A percentile compares a stretch with the other conserved stretches of the same genome.
These are phyloP conservation scores for Lycium barbarum DNA, from an alignment of 257 asterid species.

Conservation along the genomic window DNA sequence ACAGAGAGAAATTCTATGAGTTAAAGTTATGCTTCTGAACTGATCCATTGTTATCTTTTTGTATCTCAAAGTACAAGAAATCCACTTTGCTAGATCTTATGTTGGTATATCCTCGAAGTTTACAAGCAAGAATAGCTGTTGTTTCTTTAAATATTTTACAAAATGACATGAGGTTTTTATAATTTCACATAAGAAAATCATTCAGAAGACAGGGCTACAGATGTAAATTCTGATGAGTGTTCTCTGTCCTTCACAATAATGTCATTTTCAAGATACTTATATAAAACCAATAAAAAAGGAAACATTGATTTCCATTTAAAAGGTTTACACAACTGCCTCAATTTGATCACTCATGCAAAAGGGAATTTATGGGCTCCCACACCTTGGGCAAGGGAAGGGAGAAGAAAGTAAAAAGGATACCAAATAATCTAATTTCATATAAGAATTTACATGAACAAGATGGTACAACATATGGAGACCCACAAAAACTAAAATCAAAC, in stretches of 20 bases:
- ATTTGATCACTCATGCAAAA: neutral
- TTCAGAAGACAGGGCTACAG: neutral
- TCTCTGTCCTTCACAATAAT: neutral
- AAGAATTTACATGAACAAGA: no score
- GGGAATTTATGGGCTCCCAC: neutral
- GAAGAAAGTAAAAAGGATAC: neutral
- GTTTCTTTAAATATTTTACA: neutral
- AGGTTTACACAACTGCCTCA: neutral
- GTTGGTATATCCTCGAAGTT: neutral
- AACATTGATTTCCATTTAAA: neutral
- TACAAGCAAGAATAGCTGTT: neutral
- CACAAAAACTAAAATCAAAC: neutral
- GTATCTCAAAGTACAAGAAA: neutral
- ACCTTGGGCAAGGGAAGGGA: neutral
- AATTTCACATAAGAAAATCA: neutral
- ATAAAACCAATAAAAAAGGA: neutral
- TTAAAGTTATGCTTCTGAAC: neutral
- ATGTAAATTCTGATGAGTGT: neutral
- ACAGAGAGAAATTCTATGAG: neutral
- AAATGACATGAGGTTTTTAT: neutral
- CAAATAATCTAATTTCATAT: neutral
- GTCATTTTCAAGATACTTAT: neutral
- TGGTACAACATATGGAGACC: neutral
- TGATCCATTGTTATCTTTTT: neutral
- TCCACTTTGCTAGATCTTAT: neutral